Evolutionary conservation across 306 rosid genomes (phyloP), one percentile per base, ranked within the genome.

Genomic region (Dalbergia oliveri): DNA sequence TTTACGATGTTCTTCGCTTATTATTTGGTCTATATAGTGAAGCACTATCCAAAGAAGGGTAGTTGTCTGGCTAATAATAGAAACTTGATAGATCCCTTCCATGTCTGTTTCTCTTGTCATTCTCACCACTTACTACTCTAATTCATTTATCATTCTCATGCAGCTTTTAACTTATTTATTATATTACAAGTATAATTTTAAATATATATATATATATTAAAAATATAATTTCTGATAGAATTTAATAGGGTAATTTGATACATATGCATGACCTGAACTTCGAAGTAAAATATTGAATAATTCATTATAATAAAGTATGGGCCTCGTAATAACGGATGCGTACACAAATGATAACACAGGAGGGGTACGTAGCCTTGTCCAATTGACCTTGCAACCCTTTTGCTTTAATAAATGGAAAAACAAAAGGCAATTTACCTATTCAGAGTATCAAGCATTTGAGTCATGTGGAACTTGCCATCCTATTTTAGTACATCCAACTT

Each of bases 11-110:
- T 60, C 53, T 50, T 33, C 73, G 39, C 56, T 37, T 65, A 59
- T 54, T 26, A 59, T 53, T 92, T 53, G 66, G 53, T 18, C 51
- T 64, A 65, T 39, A 45, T 33, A 18, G 54, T 39, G 58, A 64
- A 18, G 44, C 66, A 41, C 15, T n/a, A 7, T n/a, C 80, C 72
- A 49, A 34, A 66, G n/a, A 34, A 66, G 54, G 33, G 16, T 53
- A 39, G 33, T n/a, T 77, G 74, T 54, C 16, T 54, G 9, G n/a
- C 75, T 66, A n/a, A n/a, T n/a, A n/a, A 65, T 37, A 65, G 56
- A 51, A 64, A 65, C 39, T 56, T 72, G 37, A 80, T 53, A 15
- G 23, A 19, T 71, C 66, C 34, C 21, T 72, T 23, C 37, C 53
- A 2, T 64, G 21, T 26, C 64, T 60, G 8, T 43, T 67, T 16